A percentile compares a stretch with the other conserved stretches of the same genome.
These are phyloP conservation scores for Cicer yamashitae DNA, from an alignment of 306 rosid species.

Conservation along the genomic window DNA sequence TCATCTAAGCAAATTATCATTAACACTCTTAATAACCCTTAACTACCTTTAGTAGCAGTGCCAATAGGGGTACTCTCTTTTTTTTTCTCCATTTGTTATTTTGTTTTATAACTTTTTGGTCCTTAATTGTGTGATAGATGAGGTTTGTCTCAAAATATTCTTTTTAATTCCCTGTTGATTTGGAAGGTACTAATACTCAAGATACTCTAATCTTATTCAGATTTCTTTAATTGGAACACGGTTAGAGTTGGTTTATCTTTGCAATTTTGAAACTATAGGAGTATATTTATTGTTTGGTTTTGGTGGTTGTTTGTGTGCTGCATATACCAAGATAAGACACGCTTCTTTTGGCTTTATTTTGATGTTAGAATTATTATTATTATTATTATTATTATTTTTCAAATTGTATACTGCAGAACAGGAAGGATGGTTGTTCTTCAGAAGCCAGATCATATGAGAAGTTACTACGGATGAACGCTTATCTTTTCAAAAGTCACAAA, in stretches of 20 bases:
- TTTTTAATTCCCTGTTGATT: neutral
- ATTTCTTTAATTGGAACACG: neutral
- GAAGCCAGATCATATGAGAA: neutral
- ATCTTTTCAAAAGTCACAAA: too few relatives aligned
- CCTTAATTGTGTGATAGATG: neutral
- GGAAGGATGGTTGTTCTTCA: neutral
- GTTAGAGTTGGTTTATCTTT: neutral
- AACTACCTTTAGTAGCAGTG: too few relatives aligned
- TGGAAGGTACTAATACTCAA: neutral
- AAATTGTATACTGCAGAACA: neutral
- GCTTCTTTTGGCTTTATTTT: neutral
- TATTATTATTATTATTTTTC: too few relatives aligned
- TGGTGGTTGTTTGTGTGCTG: neutral
- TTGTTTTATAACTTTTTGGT: too few relatives aligned
- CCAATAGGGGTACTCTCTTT: too few relatives aligned
- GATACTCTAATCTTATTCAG: neutral
- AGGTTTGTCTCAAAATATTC: neutral
- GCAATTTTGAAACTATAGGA: neutral
- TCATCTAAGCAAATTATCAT: too few relatives aligned
- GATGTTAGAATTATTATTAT: neutral
- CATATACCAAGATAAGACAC: neutral
- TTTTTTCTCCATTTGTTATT: too few relatives aligned
- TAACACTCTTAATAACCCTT: too few relatives aligned
- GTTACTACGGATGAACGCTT: neutral
- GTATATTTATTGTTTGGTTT: neutral